Percentiles rank a stretch among this genome's conserved stretches.
Conservation (phyloP, 768 basidiomycete genomes). For the Collybia sp. region DNA sequence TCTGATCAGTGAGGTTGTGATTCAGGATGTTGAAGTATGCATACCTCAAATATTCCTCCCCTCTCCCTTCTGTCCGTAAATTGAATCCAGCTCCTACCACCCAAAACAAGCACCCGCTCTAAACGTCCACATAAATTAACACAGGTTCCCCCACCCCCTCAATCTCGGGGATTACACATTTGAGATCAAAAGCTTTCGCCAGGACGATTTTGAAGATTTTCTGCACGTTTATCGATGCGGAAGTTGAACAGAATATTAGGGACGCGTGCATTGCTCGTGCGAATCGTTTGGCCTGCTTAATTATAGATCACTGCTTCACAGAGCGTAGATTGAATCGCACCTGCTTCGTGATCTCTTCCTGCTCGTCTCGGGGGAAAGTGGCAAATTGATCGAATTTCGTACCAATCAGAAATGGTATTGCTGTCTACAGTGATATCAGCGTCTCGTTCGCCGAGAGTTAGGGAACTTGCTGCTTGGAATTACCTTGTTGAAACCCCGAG, state of each 20-base stretch:
- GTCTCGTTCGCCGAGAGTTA: neutral
- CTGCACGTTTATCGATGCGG: slow-evolving; percentile 98
- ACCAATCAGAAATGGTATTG: slow-evolving; percentile 97
- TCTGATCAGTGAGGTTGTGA: neutral
- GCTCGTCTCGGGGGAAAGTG: slow-evolving; percentile 94
- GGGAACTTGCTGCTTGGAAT: slow-evolving; percentile 11
- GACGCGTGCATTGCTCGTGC: slow-evolving; percentile 99
- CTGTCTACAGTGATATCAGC: slow-evolving; percentile 57
- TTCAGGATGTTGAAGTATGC: neutral
- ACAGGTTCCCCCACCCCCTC: slow-evolving; percentile 96
- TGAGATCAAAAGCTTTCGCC: slow-evolving; percentile 96
- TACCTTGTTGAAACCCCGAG: slow-evolving; percentile 98
- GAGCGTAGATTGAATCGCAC: slow-evolving; percentile 29
- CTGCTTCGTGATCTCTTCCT: slow-evolving; percentile 99
- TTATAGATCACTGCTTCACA: neutral
- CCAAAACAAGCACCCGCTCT: slow-evolving; percentile 10
- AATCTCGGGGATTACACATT: slow-evolving; percentile 98
- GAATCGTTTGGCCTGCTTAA: slow-evolving; percentile 85
- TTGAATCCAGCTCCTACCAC: slow-evolving; percentile 6
- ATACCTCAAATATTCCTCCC: slow-evolving; percentile 27
- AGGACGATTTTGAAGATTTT: slow-evolving; percentile 99
- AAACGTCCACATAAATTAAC: slow-evolving; percentile 88
- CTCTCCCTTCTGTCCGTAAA: slow-evolving; percentile 18
- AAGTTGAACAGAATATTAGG: slow-evolving; percentile 98
- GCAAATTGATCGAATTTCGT: slow-evolving; percentile 98